Evolutionary conservation across 805 yeast species (phyloP), one percentile per base, ranked within the genome.

Genomic region (Spathaspora sp.): DNA sequence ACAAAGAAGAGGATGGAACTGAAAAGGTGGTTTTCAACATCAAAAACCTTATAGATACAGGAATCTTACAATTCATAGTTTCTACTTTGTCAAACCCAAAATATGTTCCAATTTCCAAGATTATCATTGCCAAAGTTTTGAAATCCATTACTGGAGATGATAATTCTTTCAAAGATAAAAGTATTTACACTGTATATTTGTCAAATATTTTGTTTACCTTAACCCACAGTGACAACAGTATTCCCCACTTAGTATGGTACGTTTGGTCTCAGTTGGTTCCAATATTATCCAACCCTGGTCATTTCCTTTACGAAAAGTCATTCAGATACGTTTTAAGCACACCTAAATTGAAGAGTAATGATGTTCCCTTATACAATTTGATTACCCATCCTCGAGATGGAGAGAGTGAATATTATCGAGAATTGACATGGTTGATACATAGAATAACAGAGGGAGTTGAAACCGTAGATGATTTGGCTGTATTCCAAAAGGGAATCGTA

Each of bases 281-380:
- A 2, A 72, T 89, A 1, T 63, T 89, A 52, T 64, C 75, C 5
- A 82, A 85, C 54, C 97, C 97, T 0, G 81, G 84, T 0, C 93
- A 89, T 55, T 78, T 76, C 58, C 64, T 93, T 18, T 88, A 86
- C 65, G 97, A 91, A 55, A 81, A 82, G 57, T 81, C 82, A 0
- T 81, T 76, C 58, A 78, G 85, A 52, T 89, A 83, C 77, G 74
- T 91, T 10, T 69, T 89, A 38, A 69, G 80, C 4, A 79, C 81
- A 39, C 85, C 89, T 2, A 64, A 62, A 14, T 60, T 78, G 46
- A 68, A 68, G 53, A 49, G 61, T 5, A 61, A 58, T 49, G 82
- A 77, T 23, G 59, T 81, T 43, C 86, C 86, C 3, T 58, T 81
- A 43, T 77, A 67, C 60, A 69, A 66, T 35, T 49, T 69, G 2